These are phyloP conservation scores for Clitopilus hobsonii DNA, from an alignment of 768 basidiomycete genomes.

Conservation along the genomic window DNA sequence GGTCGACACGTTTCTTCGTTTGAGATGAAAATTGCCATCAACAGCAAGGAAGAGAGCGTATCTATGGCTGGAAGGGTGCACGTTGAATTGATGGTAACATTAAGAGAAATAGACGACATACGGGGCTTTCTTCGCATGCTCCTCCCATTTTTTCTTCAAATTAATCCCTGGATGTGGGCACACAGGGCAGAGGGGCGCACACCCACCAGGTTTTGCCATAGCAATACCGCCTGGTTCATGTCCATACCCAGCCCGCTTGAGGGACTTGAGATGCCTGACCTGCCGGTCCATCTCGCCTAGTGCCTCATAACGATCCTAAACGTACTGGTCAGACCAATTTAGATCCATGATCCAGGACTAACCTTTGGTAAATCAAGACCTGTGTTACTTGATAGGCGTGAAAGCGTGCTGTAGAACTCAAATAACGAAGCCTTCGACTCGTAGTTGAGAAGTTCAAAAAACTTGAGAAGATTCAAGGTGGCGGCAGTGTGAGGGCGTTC, in stretches of 20 bases:
- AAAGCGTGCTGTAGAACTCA: slow-evolving; percentile 24
- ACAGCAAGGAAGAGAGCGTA: slow-evolving; percentile 23
- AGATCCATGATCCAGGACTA: neutral
- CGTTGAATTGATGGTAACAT: neutral
- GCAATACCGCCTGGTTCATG: slow-evolving; percentile 15
- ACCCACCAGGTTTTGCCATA: slow-evolving; percentile 17
- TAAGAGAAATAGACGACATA: neutral
- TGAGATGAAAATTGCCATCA: slow-evolving; percentile 29
- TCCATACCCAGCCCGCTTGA: slow-evolving; percentile 20
- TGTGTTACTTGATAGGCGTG: slow-evolving; percentile 19
- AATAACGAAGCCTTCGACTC: slow-evolving; percentile 23
- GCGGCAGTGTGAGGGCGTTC: slow-evolving; percentile 14
- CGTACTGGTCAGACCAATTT: neutral
- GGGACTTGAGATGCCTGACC: slow-evolving; percentile 16
- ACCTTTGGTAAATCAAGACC: slow-evolving; percentile 17
- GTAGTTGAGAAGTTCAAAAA: slow-evolving; percentile 19
- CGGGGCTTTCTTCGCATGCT: slow-evolving; percentile 5
- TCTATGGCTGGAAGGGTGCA: slow-evolving; percentile 12
- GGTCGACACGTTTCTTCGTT: slow-evolving; percentile 19
- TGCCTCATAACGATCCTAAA: slow-evolving; percentile 10
- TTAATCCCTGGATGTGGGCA: slow-evolving; percentile 24
- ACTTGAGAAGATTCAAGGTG: slow-evolving; percentile 20
- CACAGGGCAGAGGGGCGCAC: slow-evolving; percentile 18
- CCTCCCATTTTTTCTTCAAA: slow-evolving; percentile 13
- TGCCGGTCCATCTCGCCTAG: slow-evolving; percentile 11